Conservation (phyloP, 208 protist species). For the Leishmania amazonensis region DNA sequence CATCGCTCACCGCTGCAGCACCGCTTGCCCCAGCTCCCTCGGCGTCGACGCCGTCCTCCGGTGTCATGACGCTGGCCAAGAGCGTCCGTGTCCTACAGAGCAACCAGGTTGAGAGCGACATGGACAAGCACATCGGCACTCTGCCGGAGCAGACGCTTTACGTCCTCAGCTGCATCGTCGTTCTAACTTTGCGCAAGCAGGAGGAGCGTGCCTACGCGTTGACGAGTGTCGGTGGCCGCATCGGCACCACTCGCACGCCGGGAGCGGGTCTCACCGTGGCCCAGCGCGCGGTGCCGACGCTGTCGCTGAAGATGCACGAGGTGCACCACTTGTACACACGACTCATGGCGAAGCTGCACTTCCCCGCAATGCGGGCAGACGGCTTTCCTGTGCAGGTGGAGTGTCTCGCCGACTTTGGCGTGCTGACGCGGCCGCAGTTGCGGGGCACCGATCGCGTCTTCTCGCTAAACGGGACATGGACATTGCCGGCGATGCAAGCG, state of each 20-base stretch:
- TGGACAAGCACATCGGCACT: constrained; percentile 55
- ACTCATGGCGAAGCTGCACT: constrained; percentile 68
- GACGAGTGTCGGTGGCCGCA: constrained; percentile 28
- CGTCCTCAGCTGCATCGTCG: constrained; percentile 78
- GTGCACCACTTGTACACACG: constrained; percentile 70
- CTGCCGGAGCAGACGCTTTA: constrained; percentile 80
- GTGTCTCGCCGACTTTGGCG: constrained; percentile 65
- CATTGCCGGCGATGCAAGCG: constrained; percentile 57
- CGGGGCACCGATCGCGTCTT: constrained; percentile 68
- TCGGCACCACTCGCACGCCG: constrained; percentile 19
- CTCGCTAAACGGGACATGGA: constrained; percentile 69
- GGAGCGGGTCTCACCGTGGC: constrained; percentile 13
- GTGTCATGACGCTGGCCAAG: constrained; percentile 49
- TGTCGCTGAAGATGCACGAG: constrained; percentile 54
- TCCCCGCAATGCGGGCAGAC: constrained; percentile 64
- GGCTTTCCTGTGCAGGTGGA: constrained; percentile 57
- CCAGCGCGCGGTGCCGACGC: constrained; percentile 11
- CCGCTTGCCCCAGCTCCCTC: background rate
- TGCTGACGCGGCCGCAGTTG: constrained; percentile 67
- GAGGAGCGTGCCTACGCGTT: constrained; percentile 37
- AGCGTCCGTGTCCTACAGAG: constrained; percentile 47
- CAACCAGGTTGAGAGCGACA: constrained; percentile 50
- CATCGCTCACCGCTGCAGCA: background rate
- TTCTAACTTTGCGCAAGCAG: constrained; percentile 54
- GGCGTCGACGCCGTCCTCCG: constrained; percentile 9